Percentiles rank a stretch among this genome's conserved stretches.
These are phyloP conservation scores for Neophaeococcomyces mojaviensis DNA, from an alignment of 2,329 filamentous ascomycete species.

Conservation along the genomic window DNA sequence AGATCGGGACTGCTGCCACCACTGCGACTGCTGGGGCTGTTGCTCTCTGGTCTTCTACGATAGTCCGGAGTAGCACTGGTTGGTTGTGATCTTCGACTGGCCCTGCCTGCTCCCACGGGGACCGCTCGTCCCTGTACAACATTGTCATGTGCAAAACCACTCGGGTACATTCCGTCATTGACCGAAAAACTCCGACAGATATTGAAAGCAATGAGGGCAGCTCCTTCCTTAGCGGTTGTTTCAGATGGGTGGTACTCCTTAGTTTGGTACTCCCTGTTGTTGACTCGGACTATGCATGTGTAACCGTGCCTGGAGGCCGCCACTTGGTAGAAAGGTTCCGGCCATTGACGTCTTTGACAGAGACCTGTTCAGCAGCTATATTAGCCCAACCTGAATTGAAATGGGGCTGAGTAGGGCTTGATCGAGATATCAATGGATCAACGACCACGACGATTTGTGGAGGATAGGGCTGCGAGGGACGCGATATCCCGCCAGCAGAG, in stretches of 20 bases:
- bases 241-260: slow-evolving; percentile 78
- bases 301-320: slow-evolving; percentile 58
- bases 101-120: slow-evolving; percentile 54
- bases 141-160: slow-evolving; percentile 46
- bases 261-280: slow-evolving; percentile 93
- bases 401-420: background rate
- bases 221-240: slow-evolving; percentile 78
- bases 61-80: slow-evolving; percentile 48
- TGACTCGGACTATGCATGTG: slow-evolving; percentile 85
- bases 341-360: slow-evolving; percentile 90
- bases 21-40: slow-evolving; percentile 18
- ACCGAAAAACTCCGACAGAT: slow-evolving; percentile 96
- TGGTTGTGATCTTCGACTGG: slow-evolving; percentile 34
- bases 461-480: background rate
- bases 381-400: background rate
- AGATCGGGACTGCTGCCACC: slow-evolving; percentile 21
- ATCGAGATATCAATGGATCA: background rate
- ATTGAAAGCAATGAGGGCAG: slow-evolving; percentile 93
- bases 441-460: too few species aligned
- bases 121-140: slow-evolving; percentile 56
- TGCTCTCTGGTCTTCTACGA: slow-evolving; percentile 14
- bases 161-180: slow-evolving; percentile 80
- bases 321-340: slow-evolving; percentile 77
- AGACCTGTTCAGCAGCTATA: slow-evolving; percentile 57
- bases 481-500: background rate